A percentile compares a stretch with the other conserved stretches of the same genome.
Evolutionary conservation across 2,329 filamentous ascomycete genomes (phyloP).

Genomic region (Thielaviopsis populi): DNA sequence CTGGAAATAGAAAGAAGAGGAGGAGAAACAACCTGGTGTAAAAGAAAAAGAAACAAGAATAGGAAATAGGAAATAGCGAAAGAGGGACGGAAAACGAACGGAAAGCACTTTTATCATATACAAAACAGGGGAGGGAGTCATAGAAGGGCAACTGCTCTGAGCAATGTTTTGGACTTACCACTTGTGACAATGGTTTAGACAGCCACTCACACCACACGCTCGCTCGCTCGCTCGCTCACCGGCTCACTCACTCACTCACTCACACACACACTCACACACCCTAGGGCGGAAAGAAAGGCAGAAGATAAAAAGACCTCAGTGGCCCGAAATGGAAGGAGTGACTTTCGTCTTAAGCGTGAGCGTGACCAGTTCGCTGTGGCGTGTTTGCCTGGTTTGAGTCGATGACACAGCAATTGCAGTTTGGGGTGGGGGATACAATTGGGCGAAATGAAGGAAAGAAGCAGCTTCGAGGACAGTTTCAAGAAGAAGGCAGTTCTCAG

Average conservation of each 20-base stretch:
- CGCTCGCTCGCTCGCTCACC: too few species aligned
- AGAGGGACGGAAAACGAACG: not conserved
- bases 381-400: not conserved
- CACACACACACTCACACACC: not conserved
- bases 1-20: not conserved
- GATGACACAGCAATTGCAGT: not conserved
- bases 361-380: constrained; percentile 11
- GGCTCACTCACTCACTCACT: not conserved
- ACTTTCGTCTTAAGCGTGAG: constrained; percentile 7
- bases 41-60: not conserved
- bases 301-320: not conserved
- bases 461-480: too few species aligned
- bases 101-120: not conserved
- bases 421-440: not conserved
- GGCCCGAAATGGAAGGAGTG: not conserved
- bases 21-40: not conserved
- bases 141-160: not conserved
- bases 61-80: not conserved
- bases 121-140: not conserved
- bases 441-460: not conserved
- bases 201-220: not conserved
- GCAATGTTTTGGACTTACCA: not conserved
- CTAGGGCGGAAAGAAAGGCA: not conserved
- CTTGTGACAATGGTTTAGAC: not conserved
- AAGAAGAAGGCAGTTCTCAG: not conserved